Base-by-base conservation (phyloP, 2,329 filamentous ascomycete genomes). In the Bipolaris gigantea region DNA sequence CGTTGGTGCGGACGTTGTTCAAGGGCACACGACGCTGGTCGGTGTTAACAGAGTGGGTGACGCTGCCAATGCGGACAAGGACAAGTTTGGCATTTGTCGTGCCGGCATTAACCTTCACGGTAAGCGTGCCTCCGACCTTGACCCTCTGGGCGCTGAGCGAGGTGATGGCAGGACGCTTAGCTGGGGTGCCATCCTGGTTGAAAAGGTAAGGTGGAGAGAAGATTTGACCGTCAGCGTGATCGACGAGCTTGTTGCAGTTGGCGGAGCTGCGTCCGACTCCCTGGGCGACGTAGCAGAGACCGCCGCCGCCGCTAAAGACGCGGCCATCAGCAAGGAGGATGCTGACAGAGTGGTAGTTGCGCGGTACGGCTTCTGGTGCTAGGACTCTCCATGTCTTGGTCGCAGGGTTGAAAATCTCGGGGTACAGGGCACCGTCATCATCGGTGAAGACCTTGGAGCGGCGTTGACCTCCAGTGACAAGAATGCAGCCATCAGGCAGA, bases 201-300 rank as follows among this genome's bases (percentile, higher is more conserved):
- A 69, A 68, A 2, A 70, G 57, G 19, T 67, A 70, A 0, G 67
- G 67, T 15, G 67, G 66, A 9, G 61, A 62, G 51, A 67, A 69
- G 40, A 62, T 59, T 42, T 70, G 64, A 13, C 64, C 67, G 18
- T 69, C 64, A 11, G 61, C 59, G 35, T 67, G 66, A 50, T 69
- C 61, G 23, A 64, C 64, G 8, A 67, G 59, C 54, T 67, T 67
- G 48, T 67, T 67, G 60, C 64, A 67, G 47, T 67, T 61, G 33
- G 55, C 59, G 2, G 63, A 60, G 44, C 57, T 63, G 11, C 43
- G 50, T 16, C 62, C 62, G 4, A 62, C 48, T n/a, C 52, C 52
- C 6, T 55, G 33, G 27, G 40, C 58, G 13, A 57, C 55, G 38
- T 62, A 66, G 53, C 64, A 68, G 11, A 67, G 58, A 27, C 66